These are phyloP conservation scores for Wallacemonas sp. DNA, from an alignment of 208 protist genomes.

Conservation along the genomic window DNA sequence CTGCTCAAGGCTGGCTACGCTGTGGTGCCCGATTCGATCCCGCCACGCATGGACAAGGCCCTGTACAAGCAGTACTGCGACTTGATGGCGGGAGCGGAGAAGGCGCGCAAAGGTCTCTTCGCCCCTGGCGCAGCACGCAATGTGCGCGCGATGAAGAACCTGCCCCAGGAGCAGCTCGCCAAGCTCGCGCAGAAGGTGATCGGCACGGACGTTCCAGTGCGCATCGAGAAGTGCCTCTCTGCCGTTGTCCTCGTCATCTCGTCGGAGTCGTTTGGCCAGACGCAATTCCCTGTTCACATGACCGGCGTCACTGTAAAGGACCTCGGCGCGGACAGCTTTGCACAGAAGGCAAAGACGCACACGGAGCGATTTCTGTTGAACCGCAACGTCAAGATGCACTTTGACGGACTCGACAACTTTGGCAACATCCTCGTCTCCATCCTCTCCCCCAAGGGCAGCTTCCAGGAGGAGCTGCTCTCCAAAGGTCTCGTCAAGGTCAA, in stretches of 20 bases:
- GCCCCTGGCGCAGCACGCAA: slow-evolving; percentile 51
- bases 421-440: slow-evolving; percentile 83
- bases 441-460: slow-evolving; percentile 75
- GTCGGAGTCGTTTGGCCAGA: slow-evolving; percentile 47
- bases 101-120: slow-evolving; percentile 72
- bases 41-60: slow-evolving; percentile 64
- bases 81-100: slow-evolving; percentile 49
- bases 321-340: slow-evolving; percentile 30
- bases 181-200: slow-evolving; percentile 41
- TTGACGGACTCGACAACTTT: slow-evolving; percentile 78
- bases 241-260: slow-evolving; percentile 55
- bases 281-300: slow-evolving; percentile 74
- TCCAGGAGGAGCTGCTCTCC: slow-evolving; percentile 86
- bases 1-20: slow-evolving; percentile 80
- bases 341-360: slow-evolving; percentile 61
- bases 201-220: slow-evolving; percentile 60
- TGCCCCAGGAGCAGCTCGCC: slow-evolving; percentile 44
- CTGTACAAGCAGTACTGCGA: slow-evolving; percentile 62
- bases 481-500: slow-evolving; percentile 77
- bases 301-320: slow-evolving; percentile 80
- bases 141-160: slow-evolving; percentile 61
- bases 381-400: slow-evolving; percentile 75
- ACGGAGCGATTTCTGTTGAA: slow-evolving; percentile 81
- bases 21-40: slow-evolving; percentile 53
- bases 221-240: slow-evolving; percentile 80